phyloP scores from a whole-genome alignment of 2,329 filamentous ascomycete genomes.

The Calonectria pseudoreteaudii region DNA sequence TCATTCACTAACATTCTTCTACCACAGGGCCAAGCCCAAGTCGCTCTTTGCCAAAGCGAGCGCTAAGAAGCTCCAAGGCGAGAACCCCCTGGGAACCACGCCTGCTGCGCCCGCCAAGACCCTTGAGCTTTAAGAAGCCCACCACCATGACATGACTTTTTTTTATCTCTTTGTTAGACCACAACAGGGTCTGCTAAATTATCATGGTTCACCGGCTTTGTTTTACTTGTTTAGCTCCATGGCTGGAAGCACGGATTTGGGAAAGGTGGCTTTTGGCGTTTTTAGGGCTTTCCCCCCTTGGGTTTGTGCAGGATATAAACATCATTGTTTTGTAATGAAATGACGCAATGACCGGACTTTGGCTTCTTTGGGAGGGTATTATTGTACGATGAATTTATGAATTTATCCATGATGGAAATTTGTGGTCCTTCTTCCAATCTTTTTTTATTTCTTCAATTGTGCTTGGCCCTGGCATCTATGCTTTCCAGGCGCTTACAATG shows the following conservation, averaged over 20 bases:
- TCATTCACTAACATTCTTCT: conserved; percentile 32
- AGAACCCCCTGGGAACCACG: conserved; percentile 54
- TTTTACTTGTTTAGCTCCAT: conserved; percentile 26
- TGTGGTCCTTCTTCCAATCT: conserved; percentile 16
- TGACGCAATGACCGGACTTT: conserved; percentile 42
- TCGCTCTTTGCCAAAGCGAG: conserved; percentile 76
- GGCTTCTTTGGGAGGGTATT: conserved; percentile 33
- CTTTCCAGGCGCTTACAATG: conserved; percentile 74
- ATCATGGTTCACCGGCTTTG: conserved; percentile 28
- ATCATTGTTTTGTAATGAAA: conserved; percentile 44
- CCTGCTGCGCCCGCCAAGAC: conserved; percentile 48
- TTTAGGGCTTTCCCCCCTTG: conserved; percentile 28
- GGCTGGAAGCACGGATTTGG: conserved; percentile 32
- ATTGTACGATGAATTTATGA: conserved; percentile 36
- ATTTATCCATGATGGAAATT: conserved; percentile 30
- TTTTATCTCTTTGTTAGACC: conserved; percentile 24
- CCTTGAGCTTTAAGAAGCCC: conserved; percentile 33
- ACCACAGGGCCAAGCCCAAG: conserved; percentile 70
- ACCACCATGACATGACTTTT: conserved; percentile 7
- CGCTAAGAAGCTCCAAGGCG: conserved; percentile 69
- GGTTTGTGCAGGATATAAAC: conserved; percentile 36
- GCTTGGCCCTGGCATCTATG: conserved; percentile 51
- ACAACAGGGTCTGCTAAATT: conserved; percentile 27
- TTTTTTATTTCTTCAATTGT: background rate
- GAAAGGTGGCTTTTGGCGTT: conserved; percentile 39